These are phyloP conservation scores for Salix suchowensis DNA, from an alignment of 345 rosid species.

Conservation along the genomic window DNA sequence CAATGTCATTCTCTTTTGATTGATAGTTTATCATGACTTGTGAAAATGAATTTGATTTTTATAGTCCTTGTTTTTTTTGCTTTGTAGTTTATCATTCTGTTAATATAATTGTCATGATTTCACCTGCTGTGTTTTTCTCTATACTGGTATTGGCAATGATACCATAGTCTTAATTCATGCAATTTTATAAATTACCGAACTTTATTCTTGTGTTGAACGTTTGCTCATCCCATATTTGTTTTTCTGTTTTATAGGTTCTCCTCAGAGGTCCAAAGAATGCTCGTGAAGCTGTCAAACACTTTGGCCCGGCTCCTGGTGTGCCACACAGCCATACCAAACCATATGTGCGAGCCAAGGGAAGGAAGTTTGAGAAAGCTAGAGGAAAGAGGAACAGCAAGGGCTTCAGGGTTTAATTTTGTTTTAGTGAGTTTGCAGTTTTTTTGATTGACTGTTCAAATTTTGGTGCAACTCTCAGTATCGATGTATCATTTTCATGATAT, in stretches of 20 bases:
- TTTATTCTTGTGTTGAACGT: background rate
- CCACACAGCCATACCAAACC: slow-evolving; percentile 92
- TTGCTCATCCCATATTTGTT: background rate
- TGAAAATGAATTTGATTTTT: background rate
- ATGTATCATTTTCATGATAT: slow-evolving; percentile 12
- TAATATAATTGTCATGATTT: background rate
- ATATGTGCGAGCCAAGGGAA: slow-evolving; percentile 78
- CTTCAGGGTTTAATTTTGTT: slow-evolving; percentile 48
- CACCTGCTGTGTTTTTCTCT: background rate
- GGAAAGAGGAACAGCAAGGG: slow-evolving; percentile 76
- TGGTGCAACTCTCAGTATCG: slow-evolving; percentile 36
- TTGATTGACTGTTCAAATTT: slow-evolving; percentile 30
- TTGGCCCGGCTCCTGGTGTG: slow-evolving; percentile 97
- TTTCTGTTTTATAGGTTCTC: slow-evolving; percentile 44
- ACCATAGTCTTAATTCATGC: background rate
- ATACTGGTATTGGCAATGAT: background rate
- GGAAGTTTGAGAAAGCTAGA: slow-evolving; percentile 88
- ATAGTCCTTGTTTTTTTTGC: background rate
- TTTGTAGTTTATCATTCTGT: background rate
- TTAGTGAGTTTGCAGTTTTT: slow-evolving; percentile 9
- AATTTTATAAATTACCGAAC: background rate
- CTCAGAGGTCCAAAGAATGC: slow-evolving; percentile 94
- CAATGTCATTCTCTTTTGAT: background rate
- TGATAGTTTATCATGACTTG: background rate
- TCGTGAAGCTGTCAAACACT: slow-evolving; percentile 96